Conservation (phyloP, 371 early-diverging fungal species). For the Lichtheimia ramosa region DNA sequence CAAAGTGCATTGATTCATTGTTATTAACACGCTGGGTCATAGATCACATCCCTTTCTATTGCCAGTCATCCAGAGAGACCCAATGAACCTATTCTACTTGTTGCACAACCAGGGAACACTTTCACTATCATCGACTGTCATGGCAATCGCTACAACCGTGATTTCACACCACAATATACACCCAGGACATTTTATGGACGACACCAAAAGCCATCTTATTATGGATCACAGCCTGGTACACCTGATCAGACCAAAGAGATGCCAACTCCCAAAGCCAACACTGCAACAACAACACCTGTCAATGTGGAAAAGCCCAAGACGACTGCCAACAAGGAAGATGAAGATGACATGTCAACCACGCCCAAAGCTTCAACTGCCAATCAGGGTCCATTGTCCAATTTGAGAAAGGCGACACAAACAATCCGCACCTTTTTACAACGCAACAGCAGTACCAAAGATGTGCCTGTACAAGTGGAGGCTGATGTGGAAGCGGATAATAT, state of each 20-base stretch:
- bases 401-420: conserved; percentile 18
- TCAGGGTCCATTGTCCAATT: conserved; percentile 16
- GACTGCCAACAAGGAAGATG: background rate
- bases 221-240: background rate
- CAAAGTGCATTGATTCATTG: background rate
- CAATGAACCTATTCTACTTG: conserved; percentile 49
- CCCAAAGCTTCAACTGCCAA: conserved; percentile 6
- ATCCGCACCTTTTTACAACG: conserved; percentile 22
- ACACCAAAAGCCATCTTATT: conserved; percentile 8
- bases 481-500: conserved; percentile 11
- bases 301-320: background rate
- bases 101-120: conserved; percentile 64
- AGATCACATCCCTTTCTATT: conserved; percentile 43
- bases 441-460: conserved; percentile 5
- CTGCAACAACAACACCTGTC: background rate
- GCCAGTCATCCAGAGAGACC: conserved; percentile 41
- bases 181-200: conserved; percentile 17
- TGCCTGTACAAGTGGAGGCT: conserved; percentile 8
- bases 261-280: conserved; percentile 12
- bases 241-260: background rate
- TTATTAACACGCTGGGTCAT: background rate
- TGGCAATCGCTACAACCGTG: conserved; percentile 53
- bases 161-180: conserved; percentile 40
- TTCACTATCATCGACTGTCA: conserved; percentile 60
- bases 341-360: background rate